Evolutionary conservation across 495 filamentous ascomycete species (phyloP), one percentile per base, ranked within the genome.

Genomic region (Podospora sp.): DNA sequence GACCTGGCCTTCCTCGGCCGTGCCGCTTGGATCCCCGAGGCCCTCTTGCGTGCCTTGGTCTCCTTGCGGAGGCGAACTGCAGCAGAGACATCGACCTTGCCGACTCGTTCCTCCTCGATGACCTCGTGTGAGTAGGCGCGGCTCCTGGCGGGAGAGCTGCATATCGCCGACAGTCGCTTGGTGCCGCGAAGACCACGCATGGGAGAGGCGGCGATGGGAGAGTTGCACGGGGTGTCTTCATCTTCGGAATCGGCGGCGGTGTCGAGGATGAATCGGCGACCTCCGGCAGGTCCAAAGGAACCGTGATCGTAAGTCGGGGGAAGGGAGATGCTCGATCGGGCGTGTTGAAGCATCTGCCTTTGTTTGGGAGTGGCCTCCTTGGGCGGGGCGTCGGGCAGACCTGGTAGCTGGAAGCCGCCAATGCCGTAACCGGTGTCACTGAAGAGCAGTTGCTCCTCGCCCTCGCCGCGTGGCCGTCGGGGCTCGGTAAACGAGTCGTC

Each of bases 401-500:
- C 81, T 7, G 81, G 78, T 5, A 81, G 66, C 66, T 77, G 76
- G 25, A 65, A 61, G 6, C 78, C 79, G 40, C 68, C 66, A 0
- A 69, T 58, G 6, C 74, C 76, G 63, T 81, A 83, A 11, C 76
- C 79, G 6, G 46, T 36, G 22, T 79, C 78, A 22, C 73, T 72
- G 53, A 83, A 83, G 18, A 84, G 72, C 14, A 84, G 72, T 6
- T 78, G 77, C 53, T 80, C 78, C 67, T 83, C 82, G 60, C 77
- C 78, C 36, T 80, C 78, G 36, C 71, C 73, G 0, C 64, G 67
- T 9, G 68, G 75, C n/a, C 72, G 76, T 2, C 46, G 57, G n/a
- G 71, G 62, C 0, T 68, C 63, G 12, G 62, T 65, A 51, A 77
- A 71, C 1, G 78, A 82, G 27, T 80, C 79, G 22, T 70, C 74